Percentiles rank a stretch among this genome's conserved stretches.
These are phyloP conservation scores for Pestalotiopsis sp. DNA, from an alignment of 2,329 filamentous ascomycete species.

Conservation along the genomic window DNA sequence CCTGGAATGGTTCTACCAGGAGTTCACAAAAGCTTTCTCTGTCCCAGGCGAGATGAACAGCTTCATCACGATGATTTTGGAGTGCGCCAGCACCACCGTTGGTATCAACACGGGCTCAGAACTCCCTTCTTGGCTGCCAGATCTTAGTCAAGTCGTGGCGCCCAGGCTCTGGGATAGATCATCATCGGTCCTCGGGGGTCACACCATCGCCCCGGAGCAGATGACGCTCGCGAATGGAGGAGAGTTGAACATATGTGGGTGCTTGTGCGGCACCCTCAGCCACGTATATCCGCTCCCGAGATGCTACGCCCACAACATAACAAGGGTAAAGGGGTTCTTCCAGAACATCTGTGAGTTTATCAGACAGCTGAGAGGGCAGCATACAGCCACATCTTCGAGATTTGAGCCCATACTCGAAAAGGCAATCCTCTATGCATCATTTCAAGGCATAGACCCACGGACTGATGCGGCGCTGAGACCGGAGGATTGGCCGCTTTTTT, in stretches of 20 bases:
- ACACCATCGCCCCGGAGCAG: neutral
- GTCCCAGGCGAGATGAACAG: neutral
- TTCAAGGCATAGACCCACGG: neutral
- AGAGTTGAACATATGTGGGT: neutral
- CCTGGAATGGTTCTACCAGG: neutral
- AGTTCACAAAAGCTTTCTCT: neutral
- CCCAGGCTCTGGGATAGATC: neutral
- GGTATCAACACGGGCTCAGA: neutral
- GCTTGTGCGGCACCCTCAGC: neutral
- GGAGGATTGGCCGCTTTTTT: neutral
- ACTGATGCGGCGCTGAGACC: neutral
- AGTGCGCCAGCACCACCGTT: neutral
- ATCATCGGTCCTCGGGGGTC: neutral
- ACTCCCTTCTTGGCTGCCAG: neutral
- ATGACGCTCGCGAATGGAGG: neutral
- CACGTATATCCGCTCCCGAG: neutral
- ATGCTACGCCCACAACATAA: neutral
- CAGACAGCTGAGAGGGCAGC: neutral
- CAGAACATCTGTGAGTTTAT: neutral
- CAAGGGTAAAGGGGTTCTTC: neutral
- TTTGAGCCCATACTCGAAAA: neutral
- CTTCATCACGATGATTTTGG: neutral
- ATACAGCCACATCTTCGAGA: neutral
- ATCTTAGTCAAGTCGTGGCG: neutral
- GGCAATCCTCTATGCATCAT: neutral